Base-by-base conservation (phyloP, 1,284 basidiomycete genomes). In the Ustilago esculenta region DNA sequence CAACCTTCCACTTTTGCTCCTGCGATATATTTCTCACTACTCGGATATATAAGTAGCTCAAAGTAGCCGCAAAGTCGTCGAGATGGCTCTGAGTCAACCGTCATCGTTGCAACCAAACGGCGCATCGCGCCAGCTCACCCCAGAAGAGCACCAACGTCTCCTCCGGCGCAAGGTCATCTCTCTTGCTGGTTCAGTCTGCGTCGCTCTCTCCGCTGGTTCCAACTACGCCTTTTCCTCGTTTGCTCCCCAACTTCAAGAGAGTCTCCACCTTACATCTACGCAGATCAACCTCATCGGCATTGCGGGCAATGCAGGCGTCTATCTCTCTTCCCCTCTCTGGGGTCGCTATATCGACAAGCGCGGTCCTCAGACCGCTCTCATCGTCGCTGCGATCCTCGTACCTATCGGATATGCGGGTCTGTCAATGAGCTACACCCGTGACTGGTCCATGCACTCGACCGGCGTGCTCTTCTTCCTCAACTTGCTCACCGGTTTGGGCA, bases 201-300 rank as follows among this genome's bases (percentile, higher is more conserved):
- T 81, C 18, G 68, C 82, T 0, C 71, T 82, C 6, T 77, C 74
- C 4, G 79, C 81, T 0, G 82, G 82, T 0, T 76, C 75, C 54
- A 83, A 82, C 57, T 83, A 82, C 41, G 80, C 72, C 15, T 81
- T 79, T 44, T 73, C 71, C 35, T 73, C 72, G 8, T 83, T 79
- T 47, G 79, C 81, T 2, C 82, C 82, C 0, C 83, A 83, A 64
- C 70, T 83, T n/a, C 79, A 80, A 21, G 66, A 75, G 15, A 51
- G 34, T 5, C 70, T 83, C 23, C 79, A 82, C 43, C 74, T 83
- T 14, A 75, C 78, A 0, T 77, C 75, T 5, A 80, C 78, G 1
- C 75, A 82, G 57, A 69, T 82, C 67, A 83, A 83, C 59, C 64
- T 83, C 8, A 77, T 83, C 29, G 81, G 81, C n/a, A 78, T 82